Base-by-base conservation (phyloP, 2,329 filamentous ascomycete genomes). In the Scedosporium dehoogii region DNA sequence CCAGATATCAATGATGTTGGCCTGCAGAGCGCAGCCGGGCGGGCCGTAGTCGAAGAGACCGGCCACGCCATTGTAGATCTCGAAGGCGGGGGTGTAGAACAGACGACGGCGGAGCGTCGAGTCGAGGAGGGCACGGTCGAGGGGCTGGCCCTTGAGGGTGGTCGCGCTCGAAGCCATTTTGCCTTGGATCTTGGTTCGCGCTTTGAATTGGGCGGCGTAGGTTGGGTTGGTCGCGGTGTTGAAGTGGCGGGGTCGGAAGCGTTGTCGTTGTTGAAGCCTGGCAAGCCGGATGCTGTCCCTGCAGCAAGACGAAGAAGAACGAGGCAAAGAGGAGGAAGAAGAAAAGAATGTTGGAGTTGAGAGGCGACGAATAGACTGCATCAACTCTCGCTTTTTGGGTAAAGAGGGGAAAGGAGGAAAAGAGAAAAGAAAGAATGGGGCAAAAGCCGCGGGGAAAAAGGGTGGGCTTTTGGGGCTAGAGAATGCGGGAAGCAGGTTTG, bases 31-130 rank as follows among this genome's bases (percentile, higher is more conserved):
- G 75, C 89, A 92, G 67, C 92, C 91, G 38, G 92, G 90, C 33
- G 92, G 92, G 68, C 92, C 92, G 77, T 96, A 96, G 76, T 97
- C 92, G 79, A 91, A 97, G 63, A 96, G 87, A 70, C 92, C 92
- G 68, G 86, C 88, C 63, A 94, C 88, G 71, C 91, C 91, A 68
- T 90, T 90, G 73, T 97, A 97, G 70, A 96, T 93, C 76, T 97
- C 94, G 76, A 97, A 97, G 62, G 92, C 88, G 61, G 92, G 92
- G 66, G 92, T 96, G 78, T 94, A 96, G 81, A 97, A 97, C 78
- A 93, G 81, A 75, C 92, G 89, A 67, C 92, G 89, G 68, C 89
- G 87, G 69, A 97, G 86, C 71, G 97, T 85, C 65, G 87, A 89
- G 73, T 97, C 94, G 71, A 97, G 85, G 63, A 85, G 80, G 64